Percentiles rank a stretch among this genome's conserved stretches.
phyloP scores from a whole-genome alignment of 2,329 filamentous ascomycete species.

The Fusarium sp. region DNA sequence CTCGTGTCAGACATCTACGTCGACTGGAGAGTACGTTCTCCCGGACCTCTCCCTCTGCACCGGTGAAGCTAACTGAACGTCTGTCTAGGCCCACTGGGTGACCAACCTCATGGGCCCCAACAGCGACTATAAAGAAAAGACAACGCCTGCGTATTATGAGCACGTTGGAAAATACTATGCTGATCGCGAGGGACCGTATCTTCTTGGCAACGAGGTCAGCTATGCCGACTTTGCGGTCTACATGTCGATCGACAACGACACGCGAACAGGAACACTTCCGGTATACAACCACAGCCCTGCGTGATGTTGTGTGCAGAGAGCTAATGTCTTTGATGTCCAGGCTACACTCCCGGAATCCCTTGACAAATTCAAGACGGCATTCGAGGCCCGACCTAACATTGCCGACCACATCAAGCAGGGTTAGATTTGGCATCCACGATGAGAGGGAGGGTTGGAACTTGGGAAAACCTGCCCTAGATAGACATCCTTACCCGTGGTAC shows the following conservation, averaged over 20 bases:
- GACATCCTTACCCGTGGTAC: too few relatives aligned
- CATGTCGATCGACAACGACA: conserved; percentile 52
- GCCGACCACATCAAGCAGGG: conserved; percentile 6
- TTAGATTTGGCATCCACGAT: background rate
- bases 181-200: conserved; percentile 46
- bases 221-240: conserved; percentile 53
- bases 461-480: too few relatives aligned
- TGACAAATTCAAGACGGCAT: conserved; percentile 3
- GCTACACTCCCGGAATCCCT: conserved; percentile 7
- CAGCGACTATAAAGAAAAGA: conserved; percentile 46
- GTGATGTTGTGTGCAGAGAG: too few relatives aligned
- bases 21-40: conserved; percentile 50
- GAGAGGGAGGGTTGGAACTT: too few relatives aligned
- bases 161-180: conserved; percentile 46
- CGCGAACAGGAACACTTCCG: conserved; percentile 45
- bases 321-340: background rate
- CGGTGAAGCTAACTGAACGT: background rate
- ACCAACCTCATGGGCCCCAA: conserved; percentile 39
- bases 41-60: too few relatives aligned
- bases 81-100: conserved; percentile 38
- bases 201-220: conserved; percentile 49
- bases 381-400: conserved; percentile 9
- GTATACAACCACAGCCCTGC: conserved; percentile 40
- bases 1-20: conserved; percentile 51
- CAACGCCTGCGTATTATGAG: conserved; percentile 44